phyloP scores from a whole-genome alignment of 2,329 filamentous ascomycete genomes.

The Xylaria sp. region DNA sequence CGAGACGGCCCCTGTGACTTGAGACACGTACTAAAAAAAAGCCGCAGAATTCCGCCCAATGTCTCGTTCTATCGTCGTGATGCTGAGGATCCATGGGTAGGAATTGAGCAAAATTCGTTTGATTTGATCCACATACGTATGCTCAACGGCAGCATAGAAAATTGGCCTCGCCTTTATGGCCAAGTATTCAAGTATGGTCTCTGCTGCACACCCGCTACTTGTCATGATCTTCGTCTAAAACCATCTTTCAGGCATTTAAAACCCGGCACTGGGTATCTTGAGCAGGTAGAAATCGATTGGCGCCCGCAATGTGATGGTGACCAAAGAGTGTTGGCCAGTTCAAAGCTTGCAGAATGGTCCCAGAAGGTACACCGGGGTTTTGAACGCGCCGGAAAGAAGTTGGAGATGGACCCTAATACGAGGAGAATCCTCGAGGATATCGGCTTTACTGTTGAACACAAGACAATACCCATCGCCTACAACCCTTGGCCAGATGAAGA shows the following conservation, averaged over 20 bases:
- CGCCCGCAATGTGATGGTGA: constrained; percentile 73
- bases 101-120: constrained; percentile 60
- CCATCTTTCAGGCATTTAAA: constrained; percentile 68
- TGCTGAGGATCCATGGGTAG: constrained; percentile 75
- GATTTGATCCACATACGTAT: constrained; percentile 85
- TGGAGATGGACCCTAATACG: constrained; percentile 64
- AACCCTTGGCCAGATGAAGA: constrained; percentile 74
- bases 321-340: constrained; percentile 44
- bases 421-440: constrained; percentile 66
- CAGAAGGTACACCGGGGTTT: constrained; percentile 71
- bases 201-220: not conserved
- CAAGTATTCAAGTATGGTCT: constrained; percentile 67
- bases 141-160: constrained; percentile 76
- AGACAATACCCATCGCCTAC: constrained; percentile 71
- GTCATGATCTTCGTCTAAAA: not conserved
- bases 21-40: constrained; percentile 21
- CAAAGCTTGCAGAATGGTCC: constrained; percentile 72
- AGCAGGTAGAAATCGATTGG: constrained; percentile 91
- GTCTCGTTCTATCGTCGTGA: constrained; percentile 74
- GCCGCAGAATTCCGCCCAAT: constrained; percentile 70
- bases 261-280: constrained; percentile 75
- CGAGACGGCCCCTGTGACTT: not conserved
- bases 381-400: constrained; percentile 65
- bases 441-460: constrained; percentile 79
- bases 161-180: constrained; percentile 76